Conservation (phyloP, 116 monocot genomes). For the Dioscorea cayenensis region DNA sequence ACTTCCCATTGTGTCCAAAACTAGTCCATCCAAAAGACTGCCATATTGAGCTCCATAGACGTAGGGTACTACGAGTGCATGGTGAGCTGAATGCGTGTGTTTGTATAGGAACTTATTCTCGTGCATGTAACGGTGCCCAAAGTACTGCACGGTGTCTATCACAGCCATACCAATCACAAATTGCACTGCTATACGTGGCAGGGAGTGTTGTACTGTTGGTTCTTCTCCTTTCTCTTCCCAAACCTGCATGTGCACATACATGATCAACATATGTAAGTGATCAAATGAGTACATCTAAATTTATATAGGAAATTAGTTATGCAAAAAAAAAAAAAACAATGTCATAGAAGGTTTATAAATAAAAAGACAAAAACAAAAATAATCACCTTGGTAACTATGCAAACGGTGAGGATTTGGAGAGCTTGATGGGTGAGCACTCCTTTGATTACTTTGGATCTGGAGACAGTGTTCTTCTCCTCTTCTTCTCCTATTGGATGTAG, state of each 20-base stretch:
- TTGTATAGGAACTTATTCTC: constrained; percentile 13
- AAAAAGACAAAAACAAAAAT: no score
- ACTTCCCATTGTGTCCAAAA: constrained; percentile 1
- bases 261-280: not conserved
- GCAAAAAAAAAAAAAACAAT: no score
- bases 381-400: constrained; percentile 14
- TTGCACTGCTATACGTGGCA: not conserved
- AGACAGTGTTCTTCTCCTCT: constrained; percentile 17
- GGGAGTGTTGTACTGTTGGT: not conserved
- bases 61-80: constrained; percentile 1
- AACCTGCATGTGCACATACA: not conserved
- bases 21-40: constrained; percentile 1
- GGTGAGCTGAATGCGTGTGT: constrained; percentile 10
- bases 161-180: not conserved
- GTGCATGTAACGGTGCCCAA: not conserved
- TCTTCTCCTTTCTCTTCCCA: not conserved
- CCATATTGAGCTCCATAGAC: constrained; percentile 6
- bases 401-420: constrained; percentile 15
- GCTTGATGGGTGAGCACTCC: constrained; percentile 23
- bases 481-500: constrained; percentile 24
- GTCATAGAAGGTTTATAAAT: no score
- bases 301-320: no score
- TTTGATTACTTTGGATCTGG: constrained; percentile 20
- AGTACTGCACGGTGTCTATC: not conserved
- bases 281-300: no score